Evolutionary conservation across 441 rosid species (phyloP).

Genomic region (Populus hybrid): DNA sequence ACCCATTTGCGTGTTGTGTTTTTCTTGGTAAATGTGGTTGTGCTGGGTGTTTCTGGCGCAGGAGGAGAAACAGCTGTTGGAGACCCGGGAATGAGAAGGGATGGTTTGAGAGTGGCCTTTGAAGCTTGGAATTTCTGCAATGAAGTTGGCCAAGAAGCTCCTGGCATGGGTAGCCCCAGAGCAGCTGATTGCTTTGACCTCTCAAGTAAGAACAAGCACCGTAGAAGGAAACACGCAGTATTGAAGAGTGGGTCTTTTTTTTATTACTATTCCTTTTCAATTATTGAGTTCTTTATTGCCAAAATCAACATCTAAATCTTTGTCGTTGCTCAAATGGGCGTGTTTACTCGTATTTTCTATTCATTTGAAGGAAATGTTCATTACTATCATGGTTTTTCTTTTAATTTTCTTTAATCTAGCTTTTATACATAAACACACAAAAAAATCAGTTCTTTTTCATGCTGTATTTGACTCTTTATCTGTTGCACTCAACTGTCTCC

Average conservation of each 20-base stretch:
- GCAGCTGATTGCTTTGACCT: slow-evolving; percentile 71
- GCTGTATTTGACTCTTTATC: not conserved
- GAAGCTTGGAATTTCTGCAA: slow-evolving; percentile 80
- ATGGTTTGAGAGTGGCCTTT: slow-evolving; percentile 54
- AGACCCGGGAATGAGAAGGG: slow-evolving; percentile 66
- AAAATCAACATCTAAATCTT: not conserved
- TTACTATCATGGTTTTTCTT: not conserved
- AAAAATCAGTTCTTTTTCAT: not conserved
- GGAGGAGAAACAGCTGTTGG: slow-evolving; percentile 41
- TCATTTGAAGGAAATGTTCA: not conserved
- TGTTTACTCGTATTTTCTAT: not conserved
- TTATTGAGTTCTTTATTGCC: not conserved
- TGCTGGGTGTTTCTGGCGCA: slow-evolving; percentile 15
- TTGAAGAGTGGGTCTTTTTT: slow-evolving; percentile 18
- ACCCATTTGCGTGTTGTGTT: slow-evolving; percentile 17
- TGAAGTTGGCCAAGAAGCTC: slow-evolving; percentile 64
- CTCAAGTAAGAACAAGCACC: slow-evolving; percentile 26
- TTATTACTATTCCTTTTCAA: not conserved
- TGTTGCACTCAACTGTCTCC: not conserved
- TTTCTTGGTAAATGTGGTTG: slow-evolving; percentile 29
- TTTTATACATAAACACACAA: too few species aligned
- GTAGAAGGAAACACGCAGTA: slow-evolving; percentile 15
- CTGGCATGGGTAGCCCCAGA: slow-evolving; percentile 64
- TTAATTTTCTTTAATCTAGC: not conserved
- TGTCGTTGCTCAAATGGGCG: not conserved